A percentile compares a stretch with the other conserved stretches of the same genome.
Evolutionary conservation across 176 grass and related monocot genomes (phyloP).

Genomic region (Eleusine indica): DNA sequence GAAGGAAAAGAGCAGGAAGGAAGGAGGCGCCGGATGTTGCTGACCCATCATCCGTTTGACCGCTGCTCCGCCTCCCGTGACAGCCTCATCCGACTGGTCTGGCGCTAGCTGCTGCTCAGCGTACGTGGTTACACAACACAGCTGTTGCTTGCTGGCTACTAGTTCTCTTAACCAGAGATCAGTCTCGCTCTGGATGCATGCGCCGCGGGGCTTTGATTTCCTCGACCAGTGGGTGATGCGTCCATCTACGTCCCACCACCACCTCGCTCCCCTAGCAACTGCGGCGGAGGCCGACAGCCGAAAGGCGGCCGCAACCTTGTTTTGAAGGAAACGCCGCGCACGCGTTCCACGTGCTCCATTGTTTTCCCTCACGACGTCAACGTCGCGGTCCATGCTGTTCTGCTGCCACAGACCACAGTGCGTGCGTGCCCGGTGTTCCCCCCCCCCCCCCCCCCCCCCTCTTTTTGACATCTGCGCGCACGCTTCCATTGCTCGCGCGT

Average conservation of each 20-base stretch:
- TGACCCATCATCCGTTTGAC: not conserved
- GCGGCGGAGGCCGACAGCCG: not conserved
- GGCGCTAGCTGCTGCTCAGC: no score
- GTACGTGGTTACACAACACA: no score
- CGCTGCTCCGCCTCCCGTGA: not conserved
- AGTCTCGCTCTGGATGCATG: no score
- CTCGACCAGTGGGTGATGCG: not conserved
- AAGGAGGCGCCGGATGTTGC: not conserved
- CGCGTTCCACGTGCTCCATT: conserved; percentile 10
- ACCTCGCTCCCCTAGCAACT: not conserved
- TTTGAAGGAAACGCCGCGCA: not conserved
- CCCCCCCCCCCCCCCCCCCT: no score
- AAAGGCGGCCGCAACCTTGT: not conserved
- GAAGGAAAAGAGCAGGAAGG: not conserved
- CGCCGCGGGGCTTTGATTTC: no score
- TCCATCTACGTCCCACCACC: not conserved
- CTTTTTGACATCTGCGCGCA: not conserved
- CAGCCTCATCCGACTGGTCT: not conserved
- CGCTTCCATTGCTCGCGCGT: no score
- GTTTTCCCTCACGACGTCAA: not conserved
- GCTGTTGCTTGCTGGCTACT: no score
- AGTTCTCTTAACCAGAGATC: no score
- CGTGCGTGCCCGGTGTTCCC: not conserved
- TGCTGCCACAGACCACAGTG: not conserved
- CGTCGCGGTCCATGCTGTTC: not conserved